Evolutionary conservation across 2,329 filamentous ascomycete genomes (phyloP).

Genomic region (Sporothrix brasiliensis): DNA sequence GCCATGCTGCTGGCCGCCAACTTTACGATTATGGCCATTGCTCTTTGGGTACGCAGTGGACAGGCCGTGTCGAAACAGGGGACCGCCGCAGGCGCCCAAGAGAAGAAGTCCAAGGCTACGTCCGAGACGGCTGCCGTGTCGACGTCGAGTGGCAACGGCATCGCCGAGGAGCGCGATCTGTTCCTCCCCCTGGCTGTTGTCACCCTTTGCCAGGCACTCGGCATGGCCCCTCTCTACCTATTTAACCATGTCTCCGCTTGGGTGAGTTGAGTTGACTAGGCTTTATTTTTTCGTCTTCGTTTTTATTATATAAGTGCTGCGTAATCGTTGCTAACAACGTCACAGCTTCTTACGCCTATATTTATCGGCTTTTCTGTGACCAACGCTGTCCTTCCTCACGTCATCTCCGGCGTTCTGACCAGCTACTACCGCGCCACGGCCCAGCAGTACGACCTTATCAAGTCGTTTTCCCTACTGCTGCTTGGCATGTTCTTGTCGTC

Average conservation of each 20-base stretch:
- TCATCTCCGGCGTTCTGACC: constrained; percentile 60
- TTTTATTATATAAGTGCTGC: neutral
- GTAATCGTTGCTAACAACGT: neutral
- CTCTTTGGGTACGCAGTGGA: constrained; percentile 90
- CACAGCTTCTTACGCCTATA: constrained; percentile 60
- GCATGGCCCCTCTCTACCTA: constrained; percentile 78
- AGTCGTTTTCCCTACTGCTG: constrained; percentile 89
- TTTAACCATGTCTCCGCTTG: constrained; percentile 73
- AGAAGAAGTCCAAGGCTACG: constrained; percentile 34
- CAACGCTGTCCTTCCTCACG: constrained; percentile 60
- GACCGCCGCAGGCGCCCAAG: constrained; percentile 37
- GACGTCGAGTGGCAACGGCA: constrained; percentile 24
- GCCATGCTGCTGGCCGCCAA: constrained; percentile 96
- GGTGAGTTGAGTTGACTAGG: constrained; percentile 54
- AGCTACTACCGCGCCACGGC: constrained; percentile 56
- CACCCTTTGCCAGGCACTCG: constrained; percentile 71
- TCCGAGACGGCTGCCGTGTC: neutral
- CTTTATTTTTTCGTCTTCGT: neutral
- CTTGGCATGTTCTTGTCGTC: constrained; percentile 90
- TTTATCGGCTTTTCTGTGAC: constrained; percentile 61
- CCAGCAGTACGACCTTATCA: constrained; percentile 77
- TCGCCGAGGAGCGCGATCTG: constrained; percentile 63
- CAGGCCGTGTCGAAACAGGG: constrained; percentile 46
- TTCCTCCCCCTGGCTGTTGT: constrained; percentile 76
- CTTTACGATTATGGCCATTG: constrained; percentile 93